Base-by-base conservation (phyloP, 2,329 filamentous ascomycete species). In the Fusarium acutatum region DNA sequence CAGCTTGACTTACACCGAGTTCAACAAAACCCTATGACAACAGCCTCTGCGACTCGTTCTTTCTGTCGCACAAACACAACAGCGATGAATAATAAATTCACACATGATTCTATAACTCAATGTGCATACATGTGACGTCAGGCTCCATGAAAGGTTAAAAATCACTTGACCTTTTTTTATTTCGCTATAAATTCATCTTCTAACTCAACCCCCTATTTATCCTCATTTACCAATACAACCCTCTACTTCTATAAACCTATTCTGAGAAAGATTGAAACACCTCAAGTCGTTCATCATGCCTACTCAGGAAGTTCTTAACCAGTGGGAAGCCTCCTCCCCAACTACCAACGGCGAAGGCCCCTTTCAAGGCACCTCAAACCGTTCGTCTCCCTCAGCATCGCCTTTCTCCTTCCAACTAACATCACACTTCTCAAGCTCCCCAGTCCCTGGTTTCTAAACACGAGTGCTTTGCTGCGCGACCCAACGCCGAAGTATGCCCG, bases 391-490 rank as follows among this genome's bases (percentile, higher is more conserved):
- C 20, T 41, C 15, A 1, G 3, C 28, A 44, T 38, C 22, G 10
- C 6, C 4, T 11, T 13, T 1, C 3, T 10, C 5, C 6, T 10
- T 17, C 1, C 18, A 24, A 28, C 54, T 69, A n/a, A 66, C 11
- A 13, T 18, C 12, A 3, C 1, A 14, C 24, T 22, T 10, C 20
- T 26, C n/a, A 53, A 64, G 58, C 60, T 15, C 60, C 78, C 1
- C 78, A 78, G 24, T 76, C 78, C 20, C 67, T 80, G 5, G 63
- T 80, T 18, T 57, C 74, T 15, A 77, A 74, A 40, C 78, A 80
- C 37, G 63, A 73, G 6, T 79, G 78, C 26, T 73, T 80, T 38
- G 69, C 72, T 14, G 69, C 74, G 7, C 69, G 58, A 10, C 56
- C 64, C n/a, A 70, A 74, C 40, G 49, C 46, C 1, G 67, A 61